These are phyloP conservation scores for Quercus suber DNA, from an alignment of 306 rosid genomes.

Conservation along the genomic window DNA sequence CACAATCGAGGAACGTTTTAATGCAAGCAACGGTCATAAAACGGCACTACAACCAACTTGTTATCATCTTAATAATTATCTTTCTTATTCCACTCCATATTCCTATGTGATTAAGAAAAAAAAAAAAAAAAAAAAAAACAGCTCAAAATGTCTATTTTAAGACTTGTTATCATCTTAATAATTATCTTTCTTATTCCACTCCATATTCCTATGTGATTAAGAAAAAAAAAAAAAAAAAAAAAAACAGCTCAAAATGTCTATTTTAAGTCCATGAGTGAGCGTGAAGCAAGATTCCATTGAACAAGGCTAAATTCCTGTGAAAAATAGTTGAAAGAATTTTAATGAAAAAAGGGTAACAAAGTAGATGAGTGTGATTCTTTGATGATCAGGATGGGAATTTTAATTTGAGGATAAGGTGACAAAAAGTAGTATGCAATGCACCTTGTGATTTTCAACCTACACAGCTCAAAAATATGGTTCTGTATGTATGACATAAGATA, in stretches of 20 bases:
- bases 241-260: not conserved
- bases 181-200: not conserved
- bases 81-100: not conserved
- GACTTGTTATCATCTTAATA: not conserved
- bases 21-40: not conserved
- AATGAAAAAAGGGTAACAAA: not conserved
- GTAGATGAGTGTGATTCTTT: not conserved
- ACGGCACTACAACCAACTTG: not conserved
- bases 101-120: not conserved
- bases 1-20: not conserved
- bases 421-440: not conserved
- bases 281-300: not conserved
- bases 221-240: too few relatives aligned
- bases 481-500: not conserved
- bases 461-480: not conserved
- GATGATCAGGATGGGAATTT: not conserved
- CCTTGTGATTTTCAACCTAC: not conserved
- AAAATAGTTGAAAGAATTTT: not conserved
- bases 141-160: not conserved
- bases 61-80: not conserved
- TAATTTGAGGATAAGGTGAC: not conserved
- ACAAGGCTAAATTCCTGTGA: not conserved
- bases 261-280: not conserved
- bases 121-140: too few relatives aligned
- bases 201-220: not conserved